A percentile compares a stretch with the other conserved stretches of the same genome.
These are phyloP conservation scores for Sclerotinia sclerotiorum DNA, from an alignment of 2,329 filamentous ascomycete species.

Conservation along the genomic window DNA sequence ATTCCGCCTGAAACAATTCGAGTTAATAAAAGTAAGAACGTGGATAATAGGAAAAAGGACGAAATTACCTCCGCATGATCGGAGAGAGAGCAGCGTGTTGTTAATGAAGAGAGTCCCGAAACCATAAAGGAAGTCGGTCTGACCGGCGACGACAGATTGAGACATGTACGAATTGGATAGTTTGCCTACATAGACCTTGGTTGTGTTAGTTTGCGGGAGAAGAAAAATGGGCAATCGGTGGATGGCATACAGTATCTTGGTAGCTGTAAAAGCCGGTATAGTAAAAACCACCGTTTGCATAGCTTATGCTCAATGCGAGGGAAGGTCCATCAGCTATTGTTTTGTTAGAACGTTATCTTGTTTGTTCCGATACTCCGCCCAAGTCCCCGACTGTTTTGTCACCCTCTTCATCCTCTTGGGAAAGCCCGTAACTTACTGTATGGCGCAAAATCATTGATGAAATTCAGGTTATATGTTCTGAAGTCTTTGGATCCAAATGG, in stretches of 20 bases:
- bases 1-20: constrained; percentile 52
- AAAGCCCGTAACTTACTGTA: constrained; percentile 28
- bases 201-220: constrained; percentile 11
- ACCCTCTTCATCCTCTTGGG: background rate
- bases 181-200: constrained; percentile 62
- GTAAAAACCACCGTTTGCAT: constrained; percentile 67
- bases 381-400: background rate
- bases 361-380: background rate
- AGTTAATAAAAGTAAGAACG: too few relatives aligned
- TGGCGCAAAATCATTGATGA: constrained; percentile 58
- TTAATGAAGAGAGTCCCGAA: constrained; percentile 61
- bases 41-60: too few relatives aligned
- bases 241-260: constrained; percentile 58
- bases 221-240: background rate
- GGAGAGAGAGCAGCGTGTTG: constrained; percentile 53
- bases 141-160: constrained; percentile 58
- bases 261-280: constrained; percentile 65
- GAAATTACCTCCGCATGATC: constrained; percentile 51
- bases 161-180: constrained; percentile 66
- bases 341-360: background rate
- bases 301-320: constrained; percentile 59
- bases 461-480: constrained; percentile 65
- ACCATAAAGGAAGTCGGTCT: constrained; percentile 67
- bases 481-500: constrained; percentile 65
- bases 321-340: constrained; percentile 49